Base-by-base conservation (phyloP, 257 asterid genomes). In the Thymus mandschuricus region DNA sequence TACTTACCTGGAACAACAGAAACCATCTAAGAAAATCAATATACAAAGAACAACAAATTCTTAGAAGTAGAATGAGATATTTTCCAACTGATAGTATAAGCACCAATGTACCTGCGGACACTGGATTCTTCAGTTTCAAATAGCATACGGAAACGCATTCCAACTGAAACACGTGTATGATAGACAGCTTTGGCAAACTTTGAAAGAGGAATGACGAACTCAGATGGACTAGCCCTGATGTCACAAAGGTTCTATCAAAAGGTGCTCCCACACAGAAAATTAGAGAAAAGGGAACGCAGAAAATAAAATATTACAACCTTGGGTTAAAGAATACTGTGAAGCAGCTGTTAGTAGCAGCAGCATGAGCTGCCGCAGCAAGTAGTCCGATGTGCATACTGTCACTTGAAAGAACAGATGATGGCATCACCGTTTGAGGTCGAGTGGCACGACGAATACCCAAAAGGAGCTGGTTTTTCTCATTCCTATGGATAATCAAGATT, bases 311-410 rank as follows among this genome's bases (percentile, higher is more conserved):
- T 72, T 54, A 21, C 69, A 60, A 86, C 98, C 97, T 87, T 34
- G 98, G 98, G 78, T 93, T 93, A 69, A 80, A 91, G 83, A 93
- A 93, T 46, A 93, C 90, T 55, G 96, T 91, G 85, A 93, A 93
- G 85, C 96, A 91, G 87, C 98, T 93, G 78, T 91, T 91, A 34
- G 98, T 93, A 45, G 96, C 92, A 57, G 98, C 97, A 72, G 98
- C 98, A 79, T 93, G 98, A 81, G 98, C 98, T 72, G 98, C 98
- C 7, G 98, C 98, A 70, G 98, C 98, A 49, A 93, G 96, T 69
- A 93, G 83, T 73, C 98, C 98, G 59, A 93, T 93, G 84, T 93
- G 98, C 98, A 93, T 93, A 78, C 98, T 93, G 81, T 93, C 98
- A 76, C 97, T 91, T 56, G 98, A 93, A 61, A 93, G 90, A 75